These are phyloP conservation scores for Acanthamoeba royreba DNA, from an alignment of 208 protist genomes.

Conservation along the genomic window DNA sequence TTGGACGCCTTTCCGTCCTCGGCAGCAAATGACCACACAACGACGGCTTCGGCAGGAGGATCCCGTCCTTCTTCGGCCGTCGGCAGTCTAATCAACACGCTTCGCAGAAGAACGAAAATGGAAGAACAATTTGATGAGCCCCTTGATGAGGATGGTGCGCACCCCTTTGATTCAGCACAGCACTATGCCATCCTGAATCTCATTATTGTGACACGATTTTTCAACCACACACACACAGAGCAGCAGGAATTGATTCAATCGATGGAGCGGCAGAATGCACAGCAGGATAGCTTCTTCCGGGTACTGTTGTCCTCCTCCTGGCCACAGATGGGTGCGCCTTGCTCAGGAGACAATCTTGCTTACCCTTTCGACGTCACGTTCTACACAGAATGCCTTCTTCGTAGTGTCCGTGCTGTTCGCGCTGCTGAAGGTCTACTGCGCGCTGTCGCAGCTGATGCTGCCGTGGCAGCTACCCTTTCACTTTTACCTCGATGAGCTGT, in stretches of 20 bases:
- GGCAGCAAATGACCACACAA: not conserved
- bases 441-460: not conserved
- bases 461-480: conserved; percentile 13
- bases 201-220: too few relatives aligned
- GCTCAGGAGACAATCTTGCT: too few relatives aligned
- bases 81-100: not conserved
- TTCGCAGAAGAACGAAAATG: not conserved
- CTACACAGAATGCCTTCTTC: conserved; percentile 12
- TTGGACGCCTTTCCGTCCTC: not conserved
- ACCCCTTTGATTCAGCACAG: too few relatives aligned
- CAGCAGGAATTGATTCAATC: not conserved
- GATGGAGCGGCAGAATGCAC: not conserved
- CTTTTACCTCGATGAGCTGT: conserved; percentile 3
- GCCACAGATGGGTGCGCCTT: not conserved
- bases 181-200: not conserved
- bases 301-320: not conserved
- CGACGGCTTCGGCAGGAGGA: too few relatives aligned
- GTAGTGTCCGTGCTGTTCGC: not conserved
- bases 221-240: too few relatives aligned
- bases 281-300: not conserved
- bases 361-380: too few relatives aligned
- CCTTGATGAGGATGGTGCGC: not conserved
- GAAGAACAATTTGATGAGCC: not conserved
- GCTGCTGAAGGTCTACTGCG: conserved; percentile 12
- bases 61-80: too few relatives aligned